These are phyloP conservation scores for Fusarium euwallaceae DNA, from an alignment of 2,329 filamentous ascomycete genomes.

Conservation along the genomic window DNA sequence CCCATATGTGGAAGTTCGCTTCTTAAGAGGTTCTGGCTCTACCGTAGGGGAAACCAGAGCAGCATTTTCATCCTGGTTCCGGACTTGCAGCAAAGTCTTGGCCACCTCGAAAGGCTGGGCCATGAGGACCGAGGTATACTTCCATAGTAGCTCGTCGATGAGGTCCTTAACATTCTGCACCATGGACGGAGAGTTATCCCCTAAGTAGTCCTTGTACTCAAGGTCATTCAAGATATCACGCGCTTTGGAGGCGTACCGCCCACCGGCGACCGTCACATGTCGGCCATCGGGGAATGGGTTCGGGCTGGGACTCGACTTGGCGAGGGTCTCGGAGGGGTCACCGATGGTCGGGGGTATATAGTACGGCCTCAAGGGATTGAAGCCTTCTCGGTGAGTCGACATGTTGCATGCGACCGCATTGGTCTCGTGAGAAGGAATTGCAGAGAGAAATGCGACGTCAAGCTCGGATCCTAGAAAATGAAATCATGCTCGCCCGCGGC, in stretches of 20 bases:
- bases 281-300: slow-evolving; percentile 60
- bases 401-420: slow-evolving; percentile 54
- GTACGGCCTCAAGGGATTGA: slow-evolving; percentile 78
- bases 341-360: slow-evolving; percentile 74
- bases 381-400: slow-evolving; percentile 60
- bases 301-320: slow-evolving; percentile 55
- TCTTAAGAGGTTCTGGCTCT: slow-evolving; percentile 45
- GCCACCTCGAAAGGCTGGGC: slow-evolving; percentile 98
- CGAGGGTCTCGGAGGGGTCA: slow-evolving; percentile 54
- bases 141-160: slow-evolving; percentile 88
- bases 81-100: slow-evolving; percentile 90
- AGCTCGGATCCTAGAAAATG: slow-evolving; percentile 48
- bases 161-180: slow-evolving; percentile 81
- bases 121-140: slow-evolving; percentile 89
- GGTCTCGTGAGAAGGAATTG: slow-evolving; percentile 28
- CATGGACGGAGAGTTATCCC: slow-evolving; percentile 80
- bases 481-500: slow-evolving; percentile 47
- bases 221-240: slow-evolving; percentile 90
- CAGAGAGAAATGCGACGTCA: slow-evolving; percentile 36
- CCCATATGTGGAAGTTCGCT: slow-evolving; percentile 49
- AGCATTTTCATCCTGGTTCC: slow-evolving; percentile 65
- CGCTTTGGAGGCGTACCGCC: slow-evolving; percentile 66
- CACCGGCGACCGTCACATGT: slow-evolving; percentile 56
- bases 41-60: slow-evolving; percentile 35
- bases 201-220: slow-evolving; percentile 90